Evolutionary conservation across 345 rosid genomes (phyloP), one percentile per base, ranked within the genome.

Genomic region (Brassica carinata): DNA sequence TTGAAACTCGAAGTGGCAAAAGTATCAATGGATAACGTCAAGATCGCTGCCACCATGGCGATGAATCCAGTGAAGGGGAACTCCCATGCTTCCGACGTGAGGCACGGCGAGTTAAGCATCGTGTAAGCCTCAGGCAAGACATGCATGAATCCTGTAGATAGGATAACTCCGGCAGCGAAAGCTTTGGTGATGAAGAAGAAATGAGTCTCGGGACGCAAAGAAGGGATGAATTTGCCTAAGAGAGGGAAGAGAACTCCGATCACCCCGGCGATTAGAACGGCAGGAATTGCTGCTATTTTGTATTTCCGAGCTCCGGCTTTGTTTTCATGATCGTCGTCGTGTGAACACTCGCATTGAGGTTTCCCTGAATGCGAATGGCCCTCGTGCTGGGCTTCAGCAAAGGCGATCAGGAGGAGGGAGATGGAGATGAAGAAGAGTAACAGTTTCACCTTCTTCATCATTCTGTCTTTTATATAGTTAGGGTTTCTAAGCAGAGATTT

Each of bases 131-230:
- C 88, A 0, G 89, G 87, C 38, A 86, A 74, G 1, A 86, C 79
- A 59, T 87, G 88, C 69, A 87, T 74, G 19, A 87, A 81, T 2
- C 85, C 88, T 0, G 90, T 87, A 1, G 88, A 69, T 0, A 86
- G 63, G 8, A 88, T 88, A n/a, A 88, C 89, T 8, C 91, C 91
- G 15, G 80, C 91, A 0, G 89, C 88, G 3, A 86, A 86, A 8
- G 91, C 86, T 77, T 85, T 88, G 4, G 86, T 73, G 62, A 86
- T 0, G 62, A 87, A 86, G 75, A 86, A 86, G 19, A 83, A 64
- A 38, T 30, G 18, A 4, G 81, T 83, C n/a, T 83, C 84, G 4
- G 89, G 84, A 17, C 81, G 78, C 19, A 80, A 17, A 67, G 81
- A 63, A 76, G 81, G 84, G 69, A 80, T 38, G 17, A 74, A 2